Base-by-base conservation (phyloP, 345 rosid species). In the Firmiana major region DNA sequence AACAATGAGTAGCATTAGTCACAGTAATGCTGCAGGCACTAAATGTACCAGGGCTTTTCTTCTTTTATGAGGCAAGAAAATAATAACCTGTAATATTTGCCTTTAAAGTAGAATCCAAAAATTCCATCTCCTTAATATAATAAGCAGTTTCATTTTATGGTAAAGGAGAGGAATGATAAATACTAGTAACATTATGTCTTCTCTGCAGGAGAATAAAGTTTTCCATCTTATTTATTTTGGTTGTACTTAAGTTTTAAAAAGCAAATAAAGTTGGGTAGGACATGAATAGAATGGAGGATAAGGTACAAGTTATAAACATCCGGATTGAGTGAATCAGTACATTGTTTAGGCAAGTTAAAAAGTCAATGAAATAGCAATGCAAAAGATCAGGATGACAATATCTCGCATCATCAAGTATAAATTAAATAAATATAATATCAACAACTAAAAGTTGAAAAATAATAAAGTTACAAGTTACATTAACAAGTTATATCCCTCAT, bases 141-240 rank as follows among this genome's bases (percentile, higher is more conserved):
- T 16, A 46, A 46, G 26, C 58, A 46, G 38, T 15, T 63, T 63
- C 1, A 28, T 48, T 48, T 48, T 69, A 48, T 45, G 16, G 55
- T 68, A 22, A 68, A 43, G 43, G 22, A 71, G 75, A 51, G 31
- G 60, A 71, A 51, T 49, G 40, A 71, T 57, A 40, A 73, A 73
- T 38, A 73, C 34, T 6, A 22, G 36, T 13, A 68, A 7, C n/a
- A 68, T 4, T 26, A 48, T 4, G 36, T 26, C 22, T 15, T 0
- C n/a, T 46, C 55, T 67, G 36, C 54, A 43, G 38, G 72, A 13
- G 54, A 45, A 15, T 45, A 24, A 24, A 24, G 21, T 46, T 45
- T 43, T 7, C n/a, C 21, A 46, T 68, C 57, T 24, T 68, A 45
- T 67, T 12, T n/a, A 68, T 45, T 13, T 34, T 24, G 38, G 19